Evolutionary conservation across 2,329 filamentous ascomycete genomes (phyloP).

Genomic region (Trichophaea hybrida): DNA sequence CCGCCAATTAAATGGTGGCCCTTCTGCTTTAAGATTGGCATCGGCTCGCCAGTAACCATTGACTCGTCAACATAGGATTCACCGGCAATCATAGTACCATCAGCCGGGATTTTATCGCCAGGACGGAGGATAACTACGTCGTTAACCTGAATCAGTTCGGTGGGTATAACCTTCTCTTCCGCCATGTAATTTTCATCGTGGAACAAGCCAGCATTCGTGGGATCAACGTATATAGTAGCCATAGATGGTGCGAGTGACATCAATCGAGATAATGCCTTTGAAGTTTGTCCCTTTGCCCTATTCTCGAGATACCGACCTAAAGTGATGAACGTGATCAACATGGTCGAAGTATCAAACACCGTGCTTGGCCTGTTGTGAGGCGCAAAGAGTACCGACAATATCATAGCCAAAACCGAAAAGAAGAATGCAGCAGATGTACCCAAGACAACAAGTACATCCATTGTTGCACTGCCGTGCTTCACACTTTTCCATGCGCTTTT

Average conservation of each 20-base stretch:
- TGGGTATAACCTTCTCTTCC: conserved; percentile 75
- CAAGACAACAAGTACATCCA: conserved; percentile 91
- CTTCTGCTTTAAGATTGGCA: conserved; percentile 81
- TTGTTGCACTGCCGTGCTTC: conserved; percentile 80
- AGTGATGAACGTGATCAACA: conserved; percentile 93
- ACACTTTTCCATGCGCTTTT: conserved; percentile 83
- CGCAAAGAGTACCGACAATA: conserved; percentile 58
- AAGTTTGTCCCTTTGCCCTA: conserved; percentile 87
- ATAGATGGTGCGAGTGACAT: conserved; percentile 96
- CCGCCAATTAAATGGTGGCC: conserved; percentile 73
- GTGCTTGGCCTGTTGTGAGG: conserved; percentile 72
- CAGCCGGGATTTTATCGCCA: conserved; percentile 91
- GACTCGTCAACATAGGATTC: conserved; percentile 93
- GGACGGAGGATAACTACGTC: conserved; percentile 87
- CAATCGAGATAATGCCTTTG: conserved; percentile 75
- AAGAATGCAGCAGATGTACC: conserved; percentile 94
- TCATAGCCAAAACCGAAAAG: conserved; percentile 80
- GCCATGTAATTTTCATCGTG: conserved; percentile 34
- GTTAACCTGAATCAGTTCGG: conserved; percentile 83
- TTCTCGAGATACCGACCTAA: conserved; percentile 88
- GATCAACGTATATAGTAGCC: conserved; percentile 90
- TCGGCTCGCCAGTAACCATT: conserved; percentile 96
- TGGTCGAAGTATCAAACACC: conserved; percentile 94
- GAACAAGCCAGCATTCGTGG: conserved; percentile 56
- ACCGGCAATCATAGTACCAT: conserved; percentile 72